phyloP scores from a whole-genome alignment of 495 filamentous ascomycete genomes.

The Penicillium tannophilum region DNA sequence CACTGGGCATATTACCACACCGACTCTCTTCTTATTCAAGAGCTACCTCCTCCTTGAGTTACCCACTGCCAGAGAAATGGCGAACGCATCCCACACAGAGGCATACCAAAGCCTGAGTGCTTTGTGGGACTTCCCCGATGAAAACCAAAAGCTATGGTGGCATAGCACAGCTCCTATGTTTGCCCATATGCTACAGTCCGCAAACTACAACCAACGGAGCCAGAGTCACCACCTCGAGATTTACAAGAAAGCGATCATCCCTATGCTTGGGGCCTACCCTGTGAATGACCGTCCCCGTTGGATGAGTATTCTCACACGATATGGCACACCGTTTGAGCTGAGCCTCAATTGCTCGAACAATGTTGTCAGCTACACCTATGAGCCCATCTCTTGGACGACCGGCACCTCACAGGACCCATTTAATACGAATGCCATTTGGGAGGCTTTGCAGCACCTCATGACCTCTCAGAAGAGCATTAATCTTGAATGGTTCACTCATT shows the following conservation, averaged over 20 bases:
- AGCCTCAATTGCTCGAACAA: conserved; percentile 17
- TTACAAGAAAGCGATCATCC: conserved; percentile 9
- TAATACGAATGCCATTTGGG: conserved; percentile 17
- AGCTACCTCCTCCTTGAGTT: not conserved
- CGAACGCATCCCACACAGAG: not conserved
- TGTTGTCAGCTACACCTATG: conserved; percentile 16
- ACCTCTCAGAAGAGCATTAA: not conserved
- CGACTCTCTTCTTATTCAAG: too few species aligned
- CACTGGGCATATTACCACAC: too few species aligned
- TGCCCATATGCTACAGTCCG: conserved; percentile 10
- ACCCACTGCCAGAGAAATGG: not conserved
- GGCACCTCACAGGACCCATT: conserved; percentile 18
- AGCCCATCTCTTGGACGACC: conserved; percentile 10
- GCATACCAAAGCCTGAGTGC: conserved; percentile 1
- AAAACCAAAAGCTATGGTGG: conserved; percentile 12
- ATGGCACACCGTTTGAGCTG: conserved; percentile 19
- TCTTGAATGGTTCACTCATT: conserved; percentile 1
- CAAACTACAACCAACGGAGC: conserved; percentile 9
- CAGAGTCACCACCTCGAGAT: conserved; percentile 9
- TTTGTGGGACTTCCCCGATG: not conserved
- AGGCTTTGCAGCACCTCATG: conserved; percentile 5
- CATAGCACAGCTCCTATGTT: conserved; percentile 21
- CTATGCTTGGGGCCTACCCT: conserved; percentile 11
- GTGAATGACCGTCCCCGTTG: conserved; percentile 5
- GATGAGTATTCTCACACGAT: conserved; percentile 13